Conservation (phyloP, 768 basidiomycete species). For the Tylopilus sp. region DNA sequence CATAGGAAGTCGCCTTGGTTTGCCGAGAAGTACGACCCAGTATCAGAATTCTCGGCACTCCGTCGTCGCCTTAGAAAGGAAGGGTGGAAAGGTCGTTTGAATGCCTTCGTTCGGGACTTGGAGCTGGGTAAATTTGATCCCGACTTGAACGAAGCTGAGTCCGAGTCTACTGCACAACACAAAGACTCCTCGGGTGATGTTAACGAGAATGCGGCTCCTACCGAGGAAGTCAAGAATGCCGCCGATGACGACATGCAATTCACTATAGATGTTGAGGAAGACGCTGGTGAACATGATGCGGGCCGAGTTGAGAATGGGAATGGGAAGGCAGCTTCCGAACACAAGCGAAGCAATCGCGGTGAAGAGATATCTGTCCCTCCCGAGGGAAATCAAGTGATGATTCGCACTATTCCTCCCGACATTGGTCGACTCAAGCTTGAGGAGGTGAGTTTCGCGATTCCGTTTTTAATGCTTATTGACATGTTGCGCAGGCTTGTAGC, state of each 20-base stretch:
- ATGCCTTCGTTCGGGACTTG: conserved; percentile 74
- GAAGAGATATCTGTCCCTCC: conserved; percentile 69
- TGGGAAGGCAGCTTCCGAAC: conserved; percentile 47
- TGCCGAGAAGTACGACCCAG: conserved; percentile 89
- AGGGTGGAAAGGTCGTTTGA: conserved; percentile 76
- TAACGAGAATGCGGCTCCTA: conserved; percentile 30
- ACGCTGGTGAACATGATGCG: conserved; percentile 56
- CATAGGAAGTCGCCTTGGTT: conserved; percentile 97
- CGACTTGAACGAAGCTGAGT: conserved; percentile 60
- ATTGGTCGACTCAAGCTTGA: conserved; percentile 88
- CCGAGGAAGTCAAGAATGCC: conserved; percentile 52
- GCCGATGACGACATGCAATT: conserved; percentile 77
- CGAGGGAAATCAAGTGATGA: conserved; percentile 90
- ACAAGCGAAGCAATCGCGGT: conserved; percentile 52
- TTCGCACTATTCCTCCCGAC: conserved; percentile 91
- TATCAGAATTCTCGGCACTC: conserved; percentile 63
- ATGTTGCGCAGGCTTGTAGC: conserved; percentile 57
- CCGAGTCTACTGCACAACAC: conserved; percentile 45
- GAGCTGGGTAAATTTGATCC: conserved; percentile 86
- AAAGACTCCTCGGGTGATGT: conserved; percentile 50
- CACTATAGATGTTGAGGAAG: conserved; percentile 69
- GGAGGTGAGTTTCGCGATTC: conserved; percentile 51
- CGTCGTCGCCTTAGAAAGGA: conserved; percentile 78
- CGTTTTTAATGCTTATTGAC: conserved; percentile 3
- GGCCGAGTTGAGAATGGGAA: conserved; percentile 64